Evolutionary conservation across 805 yeast genomes (phyloP).

Genomic region (Yarrowia sp.): DNA sequence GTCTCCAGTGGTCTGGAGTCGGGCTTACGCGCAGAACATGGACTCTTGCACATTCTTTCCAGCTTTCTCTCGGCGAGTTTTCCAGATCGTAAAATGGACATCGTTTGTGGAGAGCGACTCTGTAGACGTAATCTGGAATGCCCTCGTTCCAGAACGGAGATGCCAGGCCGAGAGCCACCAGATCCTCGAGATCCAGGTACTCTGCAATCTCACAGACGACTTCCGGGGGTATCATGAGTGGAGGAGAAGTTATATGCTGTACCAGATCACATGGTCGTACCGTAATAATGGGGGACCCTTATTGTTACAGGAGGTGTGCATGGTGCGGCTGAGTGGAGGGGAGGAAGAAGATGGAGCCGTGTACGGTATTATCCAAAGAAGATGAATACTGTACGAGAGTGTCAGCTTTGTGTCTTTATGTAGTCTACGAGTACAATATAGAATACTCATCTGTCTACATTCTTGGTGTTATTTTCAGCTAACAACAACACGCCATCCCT

Average conservation of each 20-base stretch:
- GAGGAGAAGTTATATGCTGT: background rate
- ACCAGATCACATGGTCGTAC: background rate
- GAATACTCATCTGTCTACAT: too few relatives aligned
- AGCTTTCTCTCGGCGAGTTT: conserved; percentile 15
- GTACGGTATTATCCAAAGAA: too few relatives aligned
- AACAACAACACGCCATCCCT: conserved; percentile 2
- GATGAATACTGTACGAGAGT: too few relatives aligned
- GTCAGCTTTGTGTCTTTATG: too few relatives aligned
- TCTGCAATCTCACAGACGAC: conserved; percentile 25
- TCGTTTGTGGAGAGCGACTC: conserved; percentile 9
- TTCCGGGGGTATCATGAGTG: conserved; percentile 23
- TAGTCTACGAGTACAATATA: too few relatives aligned
- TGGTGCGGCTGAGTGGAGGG: background rate
- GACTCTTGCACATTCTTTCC: conserved; percentile 24
- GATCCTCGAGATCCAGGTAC: conserved; percentile 16
- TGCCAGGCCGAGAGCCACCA: conserved; percentile 8
- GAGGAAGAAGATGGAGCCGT: too few relatives aligned
- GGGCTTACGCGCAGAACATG: conserved; percentile 4
- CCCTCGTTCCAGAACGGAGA: conserved; percentile 8
- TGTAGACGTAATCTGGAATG: conserved; percentile 5
- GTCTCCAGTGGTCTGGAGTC: background rate
- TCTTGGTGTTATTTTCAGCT: background rate
- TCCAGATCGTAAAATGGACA: conserved; percentile 25
- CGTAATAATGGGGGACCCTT: too few relatives aligned
- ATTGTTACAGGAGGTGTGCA: background rate